Evolutionary conservation across 768 basidiomycete species (phyloP), one percentile per base, ranked within the genome.

Genomic region (Ramaria rubella): DNA sequence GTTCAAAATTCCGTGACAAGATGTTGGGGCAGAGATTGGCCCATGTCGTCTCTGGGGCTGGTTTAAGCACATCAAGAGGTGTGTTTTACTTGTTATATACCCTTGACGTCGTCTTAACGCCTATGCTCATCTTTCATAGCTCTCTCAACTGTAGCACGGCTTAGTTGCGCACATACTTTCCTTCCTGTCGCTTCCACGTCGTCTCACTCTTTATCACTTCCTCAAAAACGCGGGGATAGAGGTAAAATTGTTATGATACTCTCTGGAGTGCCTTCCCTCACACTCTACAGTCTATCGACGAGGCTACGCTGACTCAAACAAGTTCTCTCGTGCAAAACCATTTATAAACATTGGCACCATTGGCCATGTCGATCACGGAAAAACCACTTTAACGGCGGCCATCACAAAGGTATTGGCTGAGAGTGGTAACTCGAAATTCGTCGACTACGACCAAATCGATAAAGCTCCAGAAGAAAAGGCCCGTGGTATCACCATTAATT

Each of bases 381-480:
- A 99, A 76, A 99, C 95, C 0, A 99, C 95, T 1, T 76, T 99
- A 61, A 94, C 93, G 14, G 93, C 93, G 40, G 90, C 93, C 58
- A 94, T 95, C 66, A 99, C 96, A 64, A 98, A 90, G 69, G 88
- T 94, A 55, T 81, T 98, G 55, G 76, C 96, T 26, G 76, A 82
- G 61, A 71, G 74, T 44, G 90, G 90, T 58, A 87, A 84, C 53
- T 83, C 83, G 56, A 73, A 77, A 69, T 98, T 99, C 75, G 90
- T 94, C 60, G 94, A 94, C 79, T 99, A 99, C 77, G 82, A 79
- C 49, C 85, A 93, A 72, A 99, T 99, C 65, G 96, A 99, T 87
- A 97, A 90, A 78, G 96, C 96, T 8, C 96, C 96, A 2, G 96
- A 99, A 73, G 96, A 99, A 77, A 95, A 93, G 74, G 95, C 95